Percentiles rank a stretch among this genome's conserved stretches.
Conservation (phyloP, 2,329 filamentous ascomycete species). For the Lachnellula hyalina region DNA sequence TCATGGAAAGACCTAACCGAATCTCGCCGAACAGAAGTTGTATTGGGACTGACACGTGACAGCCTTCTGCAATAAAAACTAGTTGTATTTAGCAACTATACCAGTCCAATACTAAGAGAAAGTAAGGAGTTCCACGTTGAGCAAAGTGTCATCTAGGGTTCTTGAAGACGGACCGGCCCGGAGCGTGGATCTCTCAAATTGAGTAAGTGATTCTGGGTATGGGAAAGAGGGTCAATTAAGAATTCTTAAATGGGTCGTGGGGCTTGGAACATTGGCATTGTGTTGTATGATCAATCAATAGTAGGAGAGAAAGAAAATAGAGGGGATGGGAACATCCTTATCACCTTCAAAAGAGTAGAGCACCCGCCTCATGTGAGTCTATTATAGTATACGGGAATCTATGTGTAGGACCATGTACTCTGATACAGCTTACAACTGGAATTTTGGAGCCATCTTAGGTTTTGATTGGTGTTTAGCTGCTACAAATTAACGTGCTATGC, state of each 20-base stretch:
- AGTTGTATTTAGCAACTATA: no score
- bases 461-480: background rate
- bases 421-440: background rate
- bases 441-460: background rate
- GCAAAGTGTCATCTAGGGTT: background rate
- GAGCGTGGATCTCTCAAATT: background rate
- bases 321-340: no score
- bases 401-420: no score
- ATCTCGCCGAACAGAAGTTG: background rate
- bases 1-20: background rate
- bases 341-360: no score
- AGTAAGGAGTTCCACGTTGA: background rate
- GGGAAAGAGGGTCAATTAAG: no score
- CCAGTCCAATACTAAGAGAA: background rate
- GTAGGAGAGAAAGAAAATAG: no score
- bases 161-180: background rate
- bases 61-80: background rate
- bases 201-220: no score
- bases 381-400: no score
- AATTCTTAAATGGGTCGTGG: no score
- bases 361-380: no score
- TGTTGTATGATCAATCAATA: no score
- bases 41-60: background rate
- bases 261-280: no score
- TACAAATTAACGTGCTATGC: background rate